These are phyloP conservation scores for Pholiota microspora DNA, from an alignment of 768 basidiomycete species.

Conservation along the genomic window DNA sequence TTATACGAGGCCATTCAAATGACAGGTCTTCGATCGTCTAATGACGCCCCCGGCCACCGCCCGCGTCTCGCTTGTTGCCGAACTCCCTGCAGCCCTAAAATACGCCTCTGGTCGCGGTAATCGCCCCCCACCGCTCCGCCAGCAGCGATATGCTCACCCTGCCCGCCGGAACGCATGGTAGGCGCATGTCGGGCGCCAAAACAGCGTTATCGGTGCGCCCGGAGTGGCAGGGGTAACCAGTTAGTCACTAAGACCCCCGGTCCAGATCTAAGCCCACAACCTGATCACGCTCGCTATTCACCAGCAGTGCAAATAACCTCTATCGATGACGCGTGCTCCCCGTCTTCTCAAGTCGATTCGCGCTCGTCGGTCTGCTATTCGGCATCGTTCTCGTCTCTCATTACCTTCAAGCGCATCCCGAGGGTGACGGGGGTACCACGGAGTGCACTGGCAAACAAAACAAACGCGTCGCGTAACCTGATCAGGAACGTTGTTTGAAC, in stretches of 20 bases:
- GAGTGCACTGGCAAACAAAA: slow-evolving; percentile 33
- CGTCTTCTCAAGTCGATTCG: slow-evolving; percentile 15
- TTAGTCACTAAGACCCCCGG: slow-evolving; percentile 12
- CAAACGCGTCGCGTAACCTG: slow-evolving; percentile 49
- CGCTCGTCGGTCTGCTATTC: background rate
- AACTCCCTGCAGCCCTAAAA: background rate
- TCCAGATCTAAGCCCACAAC: slow-evolving; percentile 5
- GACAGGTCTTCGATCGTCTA: slow-evolving; percentile 49
- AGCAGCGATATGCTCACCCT: background rate
- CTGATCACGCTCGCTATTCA: slow-evolving; percentile 1
- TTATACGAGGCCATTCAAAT: slow-evolving; percentile 50
- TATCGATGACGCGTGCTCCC: background rate
- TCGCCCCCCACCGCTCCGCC: background rate
- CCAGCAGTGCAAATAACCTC: slow-evolving; percentile 1
- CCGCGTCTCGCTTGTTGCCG: slow-evolving; percentile 6
- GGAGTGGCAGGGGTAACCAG: slow-evolving; percentile 19
- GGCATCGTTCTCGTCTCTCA: background rate
- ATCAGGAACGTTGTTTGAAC: slow-evolving; percentile 23
- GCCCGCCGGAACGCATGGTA: background rate
- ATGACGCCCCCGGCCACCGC: slow-evolving; percentile 36
- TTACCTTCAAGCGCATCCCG: slow-evolving; percentile 13
- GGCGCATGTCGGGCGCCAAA: background rate
- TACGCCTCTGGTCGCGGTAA: background rate
- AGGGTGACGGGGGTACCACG: slow-evolving; percentile 21
- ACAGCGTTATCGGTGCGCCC: background rate